Evolutionary conservation across 306 rosid genomes (phyloP).

Genomic region (Quercus robur): DNA sequence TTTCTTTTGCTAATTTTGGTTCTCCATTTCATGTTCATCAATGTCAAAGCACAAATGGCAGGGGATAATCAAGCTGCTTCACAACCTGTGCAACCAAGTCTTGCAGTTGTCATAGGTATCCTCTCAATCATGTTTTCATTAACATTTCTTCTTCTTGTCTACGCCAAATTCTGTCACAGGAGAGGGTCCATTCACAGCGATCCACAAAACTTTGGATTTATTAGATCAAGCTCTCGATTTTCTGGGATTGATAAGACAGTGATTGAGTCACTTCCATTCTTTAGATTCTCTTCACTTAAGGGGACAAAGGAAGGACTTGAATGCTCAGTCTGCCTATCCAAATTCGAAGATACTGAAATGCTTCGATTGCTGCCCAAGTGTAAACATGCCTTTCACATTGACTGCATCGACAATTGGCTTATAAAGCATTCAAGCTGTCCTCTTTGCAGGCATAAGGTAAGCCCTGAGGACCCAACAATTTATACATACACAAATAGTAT

Average conservation of each 20-base stretch:
- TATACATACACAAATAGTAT: conserved; percentile 60
- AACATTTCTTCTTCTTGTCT: conserved; percentile 60
- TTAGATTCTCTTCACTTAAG: conserved; percentile 75
- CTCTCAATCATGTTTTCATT: conserved; percentile 49
- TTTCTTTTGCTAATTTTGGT: conserved; percentile 16
- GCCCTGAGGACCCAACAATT: conserved; percentile 55
- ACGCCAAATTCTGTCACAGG: conserved; percentile 54
- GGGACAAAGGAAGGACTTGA: conserved; percentile 90
- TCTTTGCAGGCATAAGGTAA: conserved; percentile 71
- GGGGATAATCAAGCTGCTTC: conserved; percentile 4
- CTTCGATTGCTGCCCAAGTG: conserved; percentile 84
- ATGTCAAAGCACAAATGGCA: conserved; percentile 43
- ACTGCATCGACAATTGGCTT: conserved; percentile 91
- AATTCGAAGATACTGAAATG: conserved; percentile 76
- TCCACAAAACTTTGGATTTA: conserved; percentile 21
- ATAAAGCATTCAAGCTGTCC: conserved; percentile 92
- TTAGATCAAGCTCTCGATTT: conserved; percentile 56
- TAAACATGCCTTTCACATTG: conserved; percentile 86
- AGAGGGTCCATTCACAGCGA: conserved; percentile 14
- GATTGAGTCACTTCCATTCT: conserved; percentile 95
- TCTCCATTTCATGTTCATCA: conserved; percentile 31
- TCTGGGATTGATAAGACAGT: conserved; percentile 81
- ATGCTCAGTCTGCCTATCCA: conserved; percentile 82
- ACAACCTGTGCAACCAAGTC: conserved; percentile 57
- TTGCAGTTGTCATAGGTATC: conserved; percentile 64